Conservation (phyloP, 768 basidiomycete genomes). For the Hysterangium stoloniferum region DNA sequence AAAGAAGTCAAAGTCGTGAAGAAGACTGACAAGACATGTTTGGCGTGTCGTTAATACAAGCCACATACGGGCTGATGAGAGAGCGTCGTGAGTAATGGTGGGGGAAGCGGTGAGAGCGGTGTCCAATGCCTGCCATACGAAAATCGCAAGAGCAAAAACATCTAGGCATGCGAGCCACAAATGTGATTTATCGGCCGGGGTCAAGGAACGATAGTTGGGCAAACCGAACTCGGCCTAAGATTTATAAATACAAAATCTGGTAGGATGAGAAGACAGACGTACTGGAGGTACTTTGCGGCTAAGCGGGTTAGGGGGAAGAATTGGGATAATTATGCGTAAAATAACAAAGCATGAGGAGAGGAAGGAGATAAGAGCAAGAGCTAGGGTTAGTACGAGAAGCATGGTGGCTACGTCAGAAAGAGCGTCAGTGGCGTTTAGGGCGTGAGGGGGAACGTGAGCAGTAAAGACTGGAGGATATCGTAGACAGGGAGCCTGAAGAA, state of each 20-base stretch:
- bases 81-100: conserved; percentile 39
- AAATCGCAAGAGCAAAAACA: conserved; percentile 49
- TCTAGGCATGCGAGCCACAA: conserved; percentile 68
- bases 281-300: conserved; percentile 71
- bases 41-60: conserved; percentile 58
- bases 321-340: conserved; percentile 67
- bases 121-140: conserved; percentile 56
- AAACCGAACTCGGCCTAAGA: conserved; percentile 66
- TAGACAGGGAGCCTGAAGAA: not conserved
- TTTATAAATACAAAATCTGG: conserved; percentile 16
- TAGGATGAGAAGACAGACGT: conserved; percentile 21
- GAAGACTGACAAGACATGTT: conserved; percentile 40
- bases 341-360: conserved; percentile 66
- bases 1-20: not conserved
- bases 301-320: conserved; percentile 64
- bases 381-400: conserved; percentile 60
- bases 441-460: conserved; percentile 2
- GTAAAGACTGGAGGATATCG: conserved; percentile 9
- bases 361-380: conserved; percentile 65
- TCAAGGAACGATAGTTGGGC: conserved; percentile 59
- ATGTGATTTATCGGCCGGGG: conserved; percentile 62
- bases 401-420: conserved; percentile 26
- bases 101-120: conserved; percentile 44
- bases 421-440: conserved; percentile 13
- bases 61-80: conserved; percentile 59